Evolutionary conservation across 1,139 yeast genomes (phyloP).

Genomic region (Kodamaea derodonti): DNA sequence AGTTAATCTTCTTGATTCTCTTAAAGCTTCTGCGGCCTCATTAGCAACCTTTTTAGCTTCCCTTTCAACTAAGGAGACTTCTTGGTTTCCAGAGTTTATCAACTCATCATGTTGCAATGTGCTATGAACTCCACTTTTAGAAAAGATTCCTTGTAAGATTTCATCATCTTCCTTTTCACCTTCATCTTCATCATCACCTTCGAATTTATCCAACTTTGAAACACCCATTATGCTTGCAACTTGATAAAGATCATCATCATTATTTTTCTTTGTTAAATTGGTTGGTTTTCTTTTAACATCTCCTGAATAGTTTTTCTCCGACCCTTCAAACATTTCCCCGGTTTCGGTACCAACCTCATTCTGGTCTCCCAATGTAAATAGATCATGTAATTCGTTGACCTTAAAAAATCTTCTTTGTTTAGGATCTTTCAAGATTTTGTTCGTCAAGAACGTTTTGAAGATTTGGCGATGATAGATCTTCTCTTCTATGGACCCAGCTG

Average conservation of each 20-base stretch:
- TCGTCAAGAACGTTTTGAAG: slow-evolving; percentile 89
- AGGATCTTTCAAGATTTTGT: slow-evolving; percentile 92
- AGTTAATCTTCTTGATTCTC: slow-evolving; percentile 62
- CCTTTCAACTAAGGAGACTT: slow-evolving; percentile 55
- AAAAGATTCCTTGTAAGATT: slow-evolving; percentile 71
- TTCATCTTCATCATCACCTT: slow-evolving; percentile 32
- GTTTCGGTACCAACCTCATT: slow-evolving; percentile 65
- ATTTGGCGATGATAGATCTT: slow-evolving; percentile 95
- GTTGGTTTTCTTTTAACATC: slow-evolving; percentile 23
- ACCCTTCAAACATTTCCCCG: slow-evolving; percentile 58
- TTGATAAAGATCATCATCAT: slow-evolving; percentile 52
- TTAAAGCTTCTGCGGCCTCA: slow-evolving; percentile 71
- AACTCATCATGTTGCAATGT: slow-evolving; percentile 78
- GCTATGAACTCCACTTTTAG: slow-evolving; percentile 70
- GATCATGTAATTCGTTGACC: slow-evolving; percentile 84
- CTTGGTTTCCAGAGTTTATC: slow-evolving; percentile 50
- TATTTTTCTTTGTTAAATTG: slow-evolving; percentile 23
- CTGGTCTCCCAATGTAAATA: slow-evolving; percentile 78
- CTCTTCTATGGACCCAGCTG: slow-evolving; percentile 94
- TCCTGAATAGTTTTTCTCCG: slow-evolving; percentile 36
- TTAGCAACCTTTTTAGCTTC: slow-evolving; percentile 79
- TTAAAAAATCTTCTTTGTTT: slow-evolving; percentile 91
- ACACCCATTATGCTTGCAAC: slow-evolving; percentile 55
- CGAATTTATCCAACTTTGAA: slow-evolving; percentile 48
- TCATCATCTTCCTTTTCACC: slow-evolving; percentile 42